Evolutionary conservation across 2,329 filamentous ascomycete genomes (phyloP).

Genomic region (Talaromyces rugulosus): DNA sequence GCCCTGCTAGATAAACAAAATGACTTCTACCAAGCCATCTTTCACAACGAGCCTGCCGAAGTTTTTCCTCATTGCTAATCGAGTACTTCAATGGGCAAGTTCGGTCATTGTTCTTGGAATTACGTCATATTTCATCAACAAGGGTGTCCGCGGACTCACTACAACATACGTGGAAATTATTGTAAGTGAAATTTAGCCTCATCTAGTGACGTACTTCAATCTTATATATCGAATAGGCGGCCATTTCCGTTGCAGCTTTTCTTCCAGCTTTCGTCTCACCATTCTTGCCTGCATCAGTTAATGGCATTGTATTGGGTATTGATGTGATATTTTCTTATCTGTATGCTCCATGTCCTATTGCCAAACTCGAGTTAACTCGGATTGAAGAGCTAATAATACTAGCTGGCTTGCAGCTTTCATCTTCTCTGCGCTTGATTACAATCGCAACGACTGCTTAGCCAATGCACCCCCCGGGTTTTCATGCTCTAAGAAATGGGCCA

Average conservation of each 20-base stretch:
- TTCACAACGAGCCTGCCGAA: neutral
- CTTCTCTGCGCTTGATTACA: conserved; percentile 45
- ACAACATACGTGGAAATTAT: conserved; percentile 37
- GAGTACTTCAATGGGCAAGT: conserved; percentile 33
- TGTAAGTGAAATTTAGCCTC: conserved; percentile 12
- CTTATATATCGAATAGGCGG: conserved; percentile 12
- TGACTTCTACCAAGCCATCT: neutral
- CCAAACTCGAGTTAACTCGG: neutral
- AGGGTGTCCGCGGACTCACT: conserved; percentile 22
- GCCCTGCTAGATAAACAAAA: neutral
- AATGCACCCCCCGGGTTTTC: conserved; percentile 28
- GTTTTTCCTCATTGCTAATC: conserved; percentile 2
- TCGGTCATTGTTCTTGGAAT: conserved; percentile 40
- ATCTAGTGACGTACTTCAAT: neutral
- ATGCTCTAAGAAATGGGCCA: conserved; percentile 37
- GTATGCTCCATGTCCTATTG: conserved; percentile 17
- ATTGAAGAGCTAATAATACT: conserved; percentile 7
- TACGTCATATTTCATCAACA: conserved; percentile 34
- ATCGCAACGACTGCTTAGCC: conserved; percentile 25
- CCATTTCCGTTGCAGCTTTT: conserved; percentile 37
- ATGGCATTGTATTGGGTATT: conserved; percentile 34
- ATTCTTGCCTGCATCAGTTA: conserved; percentile 31
- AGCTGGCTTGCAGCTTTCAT: conserved; percentile 48
- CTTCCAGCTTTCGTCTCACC: conserved; percentile 38
- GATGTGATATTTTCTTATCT: conserved; percentile 45